Evolutionary conservation across 2,329 filamentous ascomycete genomes (phyloP), one percentile per base, ranked within the genome.

Genomic region (Epichloe coenophiala): DNA sequence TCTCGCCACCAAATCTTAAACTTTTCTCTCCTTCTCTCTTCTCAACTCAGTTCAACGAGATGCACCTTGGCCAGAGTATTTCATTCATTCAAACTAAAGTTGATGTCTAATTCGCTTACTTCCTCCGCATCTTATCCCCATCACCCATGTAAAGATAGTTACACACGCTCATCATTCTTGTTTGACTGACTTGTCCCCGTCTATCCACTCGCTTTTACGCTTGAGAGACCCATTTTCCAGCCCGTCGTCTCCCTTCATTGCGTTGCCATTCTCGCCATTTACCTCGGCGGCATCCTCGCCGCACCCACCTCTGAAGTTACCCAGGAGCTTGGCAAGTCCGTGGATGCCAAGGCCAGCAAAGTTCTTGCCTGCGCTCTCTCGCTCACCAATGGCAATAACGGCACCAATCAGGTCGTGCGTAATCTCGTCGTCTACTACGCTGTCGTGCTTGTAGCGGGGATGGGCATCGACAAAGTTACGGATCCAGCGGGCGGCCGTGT

Each of bases 401-500:
- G 86, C 84, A 57, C 83, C 87, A 51, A 96, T 80, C 31, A 97
- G 74, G 67, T 95, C 88, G 66, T 87, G 94, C 51, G 78, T 84
- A 33, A 96, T 76, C 55, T 77, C 75, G 56, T 95, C 86, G 35
- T 77, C 75, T 1, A 97, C 88, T 13, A 82, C 83, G 57, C 90
- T 96, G 65, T 98, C 91, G 54, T 77, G 74, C 60, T 80, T 73
- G 65, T 98, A 98, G 11, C 71, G 76, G 7, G 80, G 76, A 65
- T 97, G 93, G 1, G 70, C 71, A 37, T 76, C 74, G 4, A 97
- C 86, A 67, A 91, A 95, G 58, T 90, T 78, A 47, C 93, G 75
- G 55, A 97, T 93, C 93, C 93, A 97, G 61, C 83, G 85, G 5
- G 93, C 88, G 2, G 88, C 83, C 1, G 93, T 98, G 81, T 87